phyloP scores from a whole-genome alignment of 805 yeast species.

The Torulaspora quercuum region DNA sequence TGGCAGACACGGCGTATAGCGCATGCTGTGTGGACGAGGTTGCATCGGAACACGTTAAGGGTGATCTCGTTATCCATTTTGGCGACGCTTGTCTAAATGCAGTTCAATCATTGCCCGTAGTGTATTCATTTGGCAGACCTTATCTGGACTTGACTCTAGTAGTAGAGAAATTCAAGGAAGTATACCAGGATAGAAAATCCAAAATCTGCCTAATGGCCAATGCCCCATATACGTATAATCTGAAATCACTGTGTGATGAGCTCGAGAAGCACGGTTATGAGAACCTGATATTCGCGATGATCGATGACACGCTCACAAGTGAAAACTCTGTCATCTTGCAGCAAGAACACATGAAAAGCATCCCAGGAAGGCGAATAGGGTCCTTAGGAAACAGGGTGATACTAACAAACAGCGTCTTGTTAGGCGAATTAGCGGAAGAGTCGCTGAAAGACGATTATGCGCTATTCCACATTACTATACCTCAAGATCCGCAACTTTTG shows the following conservation, averaged over 20 bases:
- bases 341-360: not conserved
- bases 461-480: constrained; percentile 66
- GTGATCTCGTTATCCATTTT: constrained; percentile 84
- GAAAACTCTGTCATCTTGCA: constrained; percentile 40
- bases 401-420: constrained; percentile 28
- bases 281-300: constrained; percentile 41
- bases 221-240: constrained; percentile 55
- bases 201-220: constrained; percentile 69
- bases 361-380: constrained; percentile 24
- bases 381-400: constrained; percentile 34
- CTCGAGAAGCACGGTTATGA: constrained; percentile 35
- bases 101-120: constrained; percentile 65
- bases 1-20: constrained; percentile 95
- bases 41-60: constrained; percentile 87
- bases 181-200: constrained; percentile 41
- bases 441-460: constrained; percentile 44
- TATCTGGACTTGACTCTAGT: constrained; percentile 44
- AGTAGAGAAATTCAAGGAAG: constrained; percentile 40
- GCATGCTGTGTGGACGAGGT: constrained; percentile 96
- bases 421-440: constrained; percentile 25
- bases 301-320: constrained; percentile 34
- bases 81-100: constrained; percentile 93
- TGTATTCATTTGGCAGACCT: constrained; percentile 76
- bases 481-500: constrained; percentile 75
- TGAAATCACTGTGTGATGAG: constrained; percentile 40